phyloP scores from a whole-genome alignment of 768 basidiomycete species.

The Lyophyllum decastes region DNA sequence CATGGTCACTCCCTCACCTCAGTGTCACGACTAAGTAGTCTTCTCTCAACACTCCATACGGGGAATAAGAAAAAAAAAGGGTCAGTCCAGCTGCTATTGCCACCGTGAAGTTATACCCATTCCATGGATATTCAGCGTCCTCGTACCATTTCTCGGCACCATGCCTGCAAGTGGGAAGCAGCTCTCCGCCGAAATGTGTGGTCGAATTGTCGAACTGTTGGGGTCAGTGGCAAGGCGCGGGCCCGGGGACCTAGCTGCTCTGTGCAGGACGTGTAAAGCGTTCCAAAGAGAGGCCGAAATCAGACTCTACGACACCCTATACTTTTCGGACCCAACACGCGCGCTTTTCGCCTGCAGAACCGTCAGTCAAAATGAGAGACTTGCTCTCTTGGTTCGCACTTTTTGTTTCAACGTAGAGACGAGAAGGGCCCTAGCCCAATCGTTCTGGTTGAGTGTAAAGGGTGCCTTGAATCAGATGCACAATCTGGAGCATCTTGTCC shows the following conservation, averaged over 20 bases:
- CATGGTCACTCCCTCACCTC: neutral
- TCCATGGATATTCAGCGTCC: neutral
- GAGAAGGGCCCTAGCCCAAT: constrained; percentile 26
- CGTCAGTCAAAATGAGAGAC: constrained; percentile 32
- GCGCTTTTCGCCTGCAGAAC: constrained; percentile 39
- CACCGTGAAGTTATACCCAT: neutral
- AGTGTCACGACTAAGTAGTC: too few relatives aligned
- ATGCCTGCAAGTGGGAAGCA: constrained; percentile 17
- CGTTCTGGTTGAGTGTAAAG: constrained; percentile 48
- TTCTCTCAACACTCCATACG: too few relatives aligned
- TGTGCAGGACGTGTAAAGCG: constrained; percentile 47
- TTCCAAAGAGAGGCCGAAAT: constrained; percentile 50
- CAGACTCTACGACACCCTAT: constrained; percentile 43
- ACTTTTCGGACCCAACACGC: constrained; percentile 36
- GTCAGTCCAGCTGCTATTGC: too few relatives aligned
- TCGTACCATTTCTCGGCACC: neutral
- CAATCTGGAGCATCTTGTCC: constrained; percentile 43
- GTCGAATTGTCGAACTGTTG: constrained; percentile 37
- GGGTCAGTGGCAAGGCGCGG: constrained; percentile 19
- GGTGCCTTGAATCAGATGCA: constrained; percentile 42
- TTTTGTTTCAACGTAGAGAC: constrained; percentile 42
- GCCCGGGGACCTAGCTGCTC: constrained; percentile 37
- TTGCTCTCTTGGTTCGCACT: constrained; percentile 42
- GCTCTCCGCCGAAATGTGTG: constrained; percentile 45
- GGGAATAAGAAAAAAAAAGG: too few relatives aligned